Evolutionary conservation across 768 basidiomycete genomes (phyloP).

Genomic region (Neoboletus subvelutipes): DNA sequence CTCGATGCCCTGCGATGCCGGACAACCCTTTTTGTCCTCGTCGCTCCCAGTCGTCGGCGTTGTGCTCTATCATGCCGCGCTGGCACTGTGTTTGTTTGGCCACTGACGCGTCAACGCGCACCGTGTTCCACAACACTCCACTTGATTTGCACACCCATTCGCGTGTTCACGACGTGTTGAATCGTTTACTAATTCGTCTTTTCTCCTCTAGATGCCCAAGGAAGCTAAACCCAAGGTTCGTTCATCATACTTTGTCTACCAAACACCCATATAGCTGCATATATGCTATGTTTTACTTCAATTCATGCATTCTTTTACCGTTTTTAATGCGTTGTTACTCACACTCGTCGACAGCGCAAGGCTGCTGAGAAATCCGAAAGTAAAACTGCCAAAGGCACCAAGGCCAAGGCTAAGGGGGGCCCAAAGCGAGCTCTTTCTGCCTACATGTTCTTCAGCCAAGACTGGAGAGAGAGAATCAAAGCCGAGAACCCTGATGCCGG

Average conservation of each 20-base stretch:
- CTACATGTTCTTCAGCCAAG: slow-evolving; percentile 99
- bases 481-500: slow-evolving; percentile 91
- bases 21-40: slow-evolving; percentile 6
- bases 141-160: slow-evolving; percentile 32
- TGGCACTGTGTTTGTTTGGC: slow-evolving; percentile 37
- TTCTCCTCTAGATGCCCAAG: slow-evolving; percentile 69
- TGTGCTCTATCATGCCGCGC: slow-evolving; percentile 19
- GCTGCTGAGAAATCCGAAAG: slow-evolving; percentile 68
- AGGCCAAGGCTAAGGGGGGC: slow-evolving; percentile 63
- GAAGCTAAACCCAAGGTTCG: slow-evolving; percentile 71
- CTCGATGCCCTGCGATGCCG: slow-evolving; percentile 23
- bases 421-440: slow-evolving; percentile 94
- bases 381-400: slow-evolving; percentile 54
- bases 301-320: slow-evolving; percentile 1
- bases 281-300: slow-evolving; percentile 17
- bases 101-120: slow-evolving; percentile 38
- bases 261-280: slow-evolving; percentile 10
- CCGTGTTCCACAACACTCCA: slow-evolving; percentile 29
- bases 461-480: slow-evolving; percentile 95
- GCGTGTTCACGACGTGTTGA: slow-evolving; percentile 40
- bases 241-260: slow-evolving; percentile 12
- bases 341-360: slow-evolving; percentile 54
- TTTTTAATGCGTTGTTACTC: slow-evolving; percentile 11
- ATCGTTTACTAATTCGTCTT: slow-evolving; percentile 35
- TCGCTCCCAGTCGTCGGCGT: slow-evolving; percentile 27